Conservation (phyloP, 192 early-diverging fungal genomes). For the Linnemannia hyalina region DNA sequence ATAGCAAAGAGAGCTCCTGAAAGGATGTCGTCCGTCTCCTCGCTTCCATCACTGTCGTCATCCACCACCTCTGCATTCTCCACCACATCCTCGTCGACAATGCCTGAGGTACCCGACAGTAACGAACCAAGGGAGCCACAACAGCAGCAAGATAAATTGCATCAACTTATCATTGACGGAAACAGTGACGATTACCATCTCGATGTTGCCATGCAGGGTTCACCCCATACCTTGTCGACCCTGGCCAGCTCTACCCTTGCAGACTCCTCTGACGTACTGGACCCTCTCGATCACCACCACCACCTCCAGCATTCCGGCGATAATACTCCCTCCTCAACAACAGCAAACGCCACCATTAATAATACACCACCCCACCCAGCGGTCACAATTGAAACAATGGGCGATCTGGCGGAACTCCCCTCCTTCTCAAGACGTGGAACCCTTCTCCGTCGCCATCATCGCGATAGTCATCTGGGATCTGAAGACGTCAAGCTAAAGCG, state of each 20-base stretch:
- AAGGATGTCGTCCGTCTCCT: constrained; percentile 1
- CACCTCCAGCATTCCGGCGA: background rate
- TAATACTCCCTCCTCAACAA: background rate
- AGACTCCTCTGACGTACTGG: background rate
- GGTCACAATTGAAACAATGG: background rate
- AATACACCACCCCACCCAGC: background rate
- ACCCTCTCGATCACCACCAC: background rate
- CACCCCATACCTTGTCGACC: background rate
- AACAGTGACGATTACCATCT: background rate
- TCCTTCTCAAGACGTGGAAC: background rate
- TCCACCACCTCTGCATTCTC: constrained; percentile 8
- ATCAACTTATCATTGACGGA: background rate
- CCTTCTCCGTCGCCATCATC: constrained; percentile 10
- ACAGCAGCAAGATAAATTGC: background rate
- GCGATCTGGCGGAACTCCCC: background rate
- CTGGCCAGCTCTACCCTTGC: constrained; percentile 1
- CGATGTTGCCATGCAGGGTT: background rate
- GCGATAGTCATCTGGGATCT: background rate
- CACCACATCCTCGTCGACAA: background rate
- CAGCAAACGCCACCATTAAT: background rate
- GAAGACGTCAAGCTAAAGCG: constrained; percentile 24
- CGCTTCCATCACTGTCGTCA: constrained; percentile 22
- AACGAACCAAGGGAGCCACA: background rate
- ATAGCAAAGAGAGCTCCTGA: background rate
- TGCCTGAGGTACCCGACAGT: constrained; percentile 2